Base-by-base conservation (phyloP, 306 rosid species). In the Fragaria iinumae region DNA sequence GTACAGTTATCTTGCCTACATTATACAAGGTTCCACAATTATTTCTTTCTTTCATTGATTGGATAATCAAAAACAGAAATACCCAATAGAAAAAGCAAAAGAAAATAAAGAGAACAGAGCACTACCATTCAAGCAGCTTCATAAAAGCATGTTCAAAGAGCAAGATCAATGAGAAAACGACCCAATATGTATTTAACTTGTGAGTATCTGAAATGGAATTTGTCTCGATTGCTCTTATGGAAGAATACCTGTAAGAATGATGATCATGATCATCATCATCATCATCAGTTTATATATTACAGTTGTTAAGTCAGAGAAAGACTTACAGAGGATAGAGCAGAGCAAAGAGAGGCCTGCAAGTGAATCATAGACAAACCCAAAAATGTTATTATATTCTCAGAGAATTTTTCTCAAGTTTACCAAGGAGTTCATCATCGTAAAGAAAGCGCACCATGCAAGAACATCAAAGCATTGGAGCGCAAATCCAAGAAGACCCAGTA, bases 261-360 rank as follows among this genome's bases (percentile, higher is more conserved):
- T 36, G 48, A 65, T 65, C 14, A 34, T 53, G 21, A 8, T 45
- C 39, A 27, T 36, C 39, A 45, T 29, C 39, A 8, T 45, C 39
- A 27, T 36, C 39, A 45, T 29, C 39, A 27, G 27, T 25, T 55
- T n/a, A 55, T 18, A 7, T 55, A n/a, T 55, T 20, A n/a, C 10
- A 55, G 25, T 29, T 3, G 41, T 43, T 43, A 11, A 67, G n/a
- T 50, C 21, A 10, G 45, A n/a, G 55, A 76, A 60, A 47, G 73
- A 72, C 90, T 89, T 84, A 87, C 91, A 89, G 72, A 79, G 93
- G 93, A 79, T 89, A 89, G 34, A 65, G 82, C 65, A 86, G 13
- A 57, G 93, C 93, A 74, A 86, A 65, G 66, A 87, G 76, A 74
- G 90, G 91, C 93, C 91, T 89, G 78, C 11, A 78, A 45, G 53